These are phyloP conservation scores for Monosporascus sp. DNA, from an alignment of 2,329 filamentous ascomycete genomes.

Conservation along the genomic window DNA sequence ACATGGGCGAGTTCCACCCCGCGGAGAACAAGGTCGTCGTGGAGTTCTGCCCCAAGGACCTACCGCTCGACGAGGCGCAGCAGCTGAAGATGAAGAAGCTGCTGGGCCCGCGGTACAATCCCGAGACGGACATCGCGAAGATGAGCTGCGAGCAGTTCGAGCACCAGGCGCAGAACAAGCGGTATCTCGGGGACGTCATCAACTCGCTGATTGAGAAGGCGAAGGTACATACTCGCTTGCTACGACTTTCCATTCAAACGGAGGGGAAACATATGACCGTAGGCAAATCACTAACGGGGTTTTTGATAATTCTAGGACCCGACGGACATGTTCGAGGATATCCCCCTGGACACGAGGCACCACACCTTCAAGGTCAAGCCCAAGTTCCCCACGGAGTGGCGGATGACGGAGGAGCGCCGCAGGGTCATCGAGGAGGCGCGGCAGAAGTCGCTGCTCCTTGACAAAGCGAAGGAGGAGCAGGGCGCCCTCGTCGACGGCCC, in stretches of 20 bases:
- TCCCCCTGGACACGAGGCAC: constrained; percentile 86
- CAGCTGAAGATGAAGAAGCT: constrained; percentile 82
- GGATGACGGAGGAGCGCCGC: constrained; percentile 64
- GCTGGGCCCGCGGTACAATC: constrained; percentile 80
- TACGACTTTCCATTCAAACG: neutral
- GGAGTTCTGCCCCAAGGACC: constrained; percentile 73
- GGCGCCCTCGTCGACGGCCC: constrained; percentile 56
- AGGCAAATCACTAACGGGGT: neutral
- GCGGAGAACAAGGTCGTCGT: constrained; percentile 91
- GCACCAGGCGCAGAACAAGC: constrained; percentile 92
- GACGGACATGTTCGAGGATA: constrained; percentile 76
- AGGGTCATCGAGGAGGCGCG: constrained; percentile 59
- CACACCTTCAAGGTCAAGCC: constrained; percentile 63
- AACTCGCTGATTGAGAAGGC: constrained; percentile 68
- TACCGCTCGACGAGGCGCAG: constrained; percentile 64
- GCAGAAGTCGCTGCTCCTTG: constrained; percentile 42
- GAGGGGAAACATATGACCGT: neutral
- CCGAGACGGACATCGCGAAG: constrained; percentile 70
- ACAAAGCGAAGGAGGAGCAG: constrained; percentile 47
- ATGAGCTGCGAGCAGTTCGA: constrained; percentile 89
- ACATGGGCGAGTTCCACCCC: constrained; percentile 90
- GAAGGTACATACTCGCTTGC: constrained; percentile 40
- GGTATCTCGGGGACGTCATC: constrained; percentile 79
- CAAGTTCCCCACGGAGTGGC: constrained; percentile 79
- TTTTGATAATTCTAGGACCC: constrained; percentile 44